Evolutionary conservation across 768 basidiomycete species (phyloP), one percentile per base, ranked within the genome.

Genomic region (Agaricus subrufescens): DNA sequence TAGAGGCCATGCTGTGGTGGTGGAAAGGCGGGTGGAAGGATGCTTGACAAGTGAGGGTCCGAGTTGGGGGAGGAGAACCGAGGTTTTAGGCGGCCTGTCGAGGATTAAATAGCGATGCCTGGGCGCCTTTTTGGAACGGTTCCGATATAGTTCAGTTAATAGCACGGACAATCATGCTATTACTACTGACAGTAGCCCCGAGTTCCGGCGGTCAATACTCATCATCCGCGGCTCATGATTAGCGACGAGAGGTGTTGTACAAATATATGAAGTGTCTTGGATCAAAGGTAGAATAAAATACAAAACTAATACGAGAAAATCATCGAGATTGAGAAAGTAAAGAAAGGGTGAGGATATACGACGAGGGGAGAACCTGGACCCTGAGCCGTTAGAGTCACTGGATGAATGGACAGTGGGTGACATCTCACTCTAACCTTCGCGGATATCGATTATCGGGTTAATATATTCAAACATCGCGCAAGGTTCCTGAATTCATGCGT

Each of bases 401-500:
- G 43, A 39, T 30, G 38, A 27, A 25, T 50, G 34, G 3, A 50
- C 49, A 11, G 23, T 26, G 47, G 48, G 27, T 31, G 55, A 50
- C 31, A 50, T 56, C 43, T 12, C 42, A 50, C 37, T 49, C 47
- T 50, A 43, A 27, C 14, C 23, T 50, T 46, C 48, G 47, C 47
- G 39, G 34, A 45, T 27, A 56, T 48, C 54, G 38, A 53, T 38
- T 46, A 53, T 43, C n/a, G 29, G 19, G 43, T 49, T 49, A 46
- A 34, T 50, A 27, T 37, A 29, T 37, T 45, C 48, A 19, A 29
- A 52, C 42, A 31, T 47, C 40, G 57, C 47, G 40, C 42, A 23
- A 46, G 19, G 40, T 58, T 25, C n/a, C 19, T 6, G 8, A 31
- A 11, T 37, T 76, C 69, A 79, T 70, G 74, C 78, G 57, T 75